These are phyloP conservation scores for Madurella fahalii DNA, from an alignment of 2,329 filamentous ascomycete genomes.

Conservation along the genomic window DNA sequence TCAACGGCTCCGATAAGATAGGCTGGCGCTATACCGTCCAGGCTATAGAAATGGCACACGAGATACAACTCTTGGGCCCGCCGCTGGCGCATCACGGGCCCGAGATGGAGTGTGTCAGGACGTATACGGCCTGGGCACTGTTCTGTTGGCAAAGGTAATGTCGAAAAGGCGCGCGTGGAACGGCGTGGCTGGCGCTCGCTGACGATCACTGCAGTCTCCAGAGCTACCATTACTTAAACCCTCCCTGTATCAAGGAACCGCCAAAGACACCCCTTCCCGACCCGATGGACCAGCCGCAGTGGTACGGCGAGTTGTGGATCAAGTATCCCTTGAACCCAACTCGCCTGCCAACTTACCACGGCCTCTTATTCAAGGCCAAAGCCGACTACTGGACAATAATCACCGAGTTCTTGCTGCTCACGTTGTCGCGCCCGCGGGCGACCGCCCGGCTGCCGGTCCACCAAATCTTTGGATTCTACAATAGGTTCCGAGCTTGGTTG, in stretches of 20 bases:
- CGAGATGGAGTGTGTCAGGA: constrained; percentile 24
- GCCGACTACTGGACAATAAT: constrained; percentile 28
- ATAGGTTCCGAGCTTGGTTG: constrained; percentile 19
- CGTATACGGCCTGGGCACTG: constrained; percentile 34
- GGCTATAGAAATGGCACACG: constrained; percentile 31
- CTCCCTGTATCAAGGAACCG: constrained; percentile 24
- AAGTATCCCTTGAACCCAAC: constrained; percentile 27
- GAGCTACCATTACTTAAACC: constrained; percentile 26
- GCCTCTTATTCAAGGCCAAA: constrained; percentile 28
- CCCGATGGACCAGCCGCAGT: constrained; percentile 26
- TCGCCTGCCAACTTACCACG: constrained; percentile 26
- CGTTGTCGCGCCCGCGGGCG: constrained; percentile 18
- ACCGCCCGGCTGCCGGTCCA: constrained; percentile 13
- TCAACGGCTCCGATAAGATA: constrained; percentile 36
- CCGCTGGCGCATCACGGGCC: constrained; percentile 15
- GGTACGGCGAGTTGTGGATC: constrained; percentile 32
- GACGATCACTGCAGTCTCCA: constrained; percentile 13
- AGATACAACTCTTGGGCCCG: constrained; percentile 31
- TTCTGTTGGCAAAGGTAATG: constrained; percentile 33
- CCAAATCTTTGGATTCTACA: constrained; percentile 25
- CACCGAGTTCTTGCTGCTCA: constrained; percentile 25
- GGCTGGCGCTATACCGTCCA: constrained; percentile 34
- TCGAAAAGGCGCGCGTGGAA: neutral
- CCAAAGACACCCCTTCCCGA: constrained; percentile 28
- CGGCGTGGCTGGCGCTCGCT: constrained; percentile 4